Conservation (phyloP, 208 protist genomes). For the Trypanosoma avium region DNA sequence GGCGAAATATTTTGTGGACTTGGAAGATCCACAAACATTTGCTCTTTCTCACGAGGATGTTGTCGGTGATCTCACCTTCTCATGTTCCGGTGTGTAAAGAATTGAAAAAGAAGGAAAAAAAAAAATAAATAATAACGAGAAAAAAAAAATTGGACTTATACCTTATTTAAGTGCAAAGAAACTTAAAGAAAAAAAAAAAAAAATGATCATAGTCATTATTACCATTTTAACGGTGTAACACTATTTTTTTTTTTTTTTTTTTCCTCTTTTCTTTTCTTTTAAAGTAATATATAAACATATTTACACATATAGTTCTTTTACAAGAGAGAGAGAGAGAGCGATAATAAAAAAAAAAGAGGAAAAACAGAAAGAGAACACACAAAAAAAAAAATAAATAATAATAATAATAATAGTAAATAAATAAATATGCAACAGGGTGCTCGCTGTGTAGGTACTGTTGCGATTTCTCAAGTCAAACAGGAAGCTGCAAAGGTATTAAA, state of each 20-base stretch:
- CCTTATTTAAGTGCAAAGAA: too few relatives aligned
- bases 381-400: slow-evolving; percentile 5
- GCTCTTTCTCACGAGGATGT: slow-evolving; percentile 76
- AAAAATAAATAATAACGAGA: too few relatives aligned
- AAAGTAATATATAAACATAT: background rate
- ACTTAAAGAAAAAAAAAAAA: too few relatives aligned
- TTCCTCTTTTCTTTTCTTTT: background rate
- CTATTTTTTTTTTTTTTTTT: background rate
- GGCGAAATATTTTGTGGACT: slow-evolving; percentile 66
- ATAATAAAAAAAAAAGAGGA: background rate
- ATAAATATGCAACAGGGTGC: slow-evolving; percentile 10
- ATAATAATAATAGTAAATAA: background rate
- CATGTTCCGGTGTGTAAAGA: slow-evolving; percentile 25
- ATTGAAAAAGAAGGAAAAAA: background rate
- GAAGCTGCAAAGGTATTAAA: slow-evolving; percentile 45
- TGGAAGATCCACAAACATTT: slow-evolving; percentile 80
- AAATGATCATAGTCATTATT: too few relatives aligned
- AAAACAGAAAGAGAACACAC: background rate
- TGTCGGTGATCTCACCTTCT: slow-evolving; percentile 71
- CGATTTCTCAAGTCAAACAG: slow-evolving; percentile 13
- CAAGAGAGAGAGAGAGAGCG: too few relatives aligned
- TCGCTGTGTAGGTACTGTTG: background rate
- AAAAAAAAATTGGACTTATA: too few relatives aligned
- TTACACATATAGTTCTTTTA: too few relatives aligned
- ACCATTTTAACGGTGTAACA: too few relatives aligned